Conservation (phyloP, 2,329 filamentous ascomycete species). For the Colletotrichum sp. region DNA sequence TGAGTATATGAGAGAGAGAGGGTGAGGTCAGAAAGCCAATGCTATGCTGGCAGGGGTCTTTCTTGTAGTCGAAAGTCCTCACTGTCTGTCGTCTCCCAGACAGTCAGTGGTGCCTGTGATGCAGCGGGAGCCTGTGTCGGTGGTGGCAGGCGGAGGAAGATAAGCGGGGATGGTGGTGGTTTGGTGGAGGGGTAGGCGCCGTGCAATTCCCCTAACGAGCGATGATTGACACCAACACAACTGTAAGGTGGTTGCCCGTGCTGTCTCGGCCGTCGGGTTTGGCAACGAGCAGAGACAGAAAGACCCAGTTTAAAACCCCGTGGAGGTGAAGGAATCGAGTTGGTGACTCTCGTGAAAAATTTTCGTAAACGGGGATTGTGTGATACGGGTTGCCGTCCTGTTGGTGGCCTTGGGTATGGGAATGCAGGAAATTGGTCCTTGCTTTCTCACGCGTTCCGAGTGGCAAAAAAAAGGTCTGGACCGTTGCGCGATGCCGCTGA, state of each 20-base stretch:
- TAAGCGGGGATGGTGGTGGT: conserved; percentile 15
- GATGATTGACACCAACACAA: conserved; percentile 11
- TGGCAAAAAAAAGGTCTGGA: conserved; percentile 12
- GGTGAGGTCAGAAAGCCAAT: neutral
- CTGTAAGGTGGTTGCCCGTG: neutral
- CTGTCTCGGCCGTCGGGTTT: conserved; percentile 20
- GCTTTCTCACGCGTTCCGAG: conserved; percentile 14
- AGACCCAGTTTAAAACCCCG: neutral
- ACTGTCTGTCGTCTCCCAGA: neutral
- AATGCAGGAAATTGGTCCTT: conserved; percentile 19
- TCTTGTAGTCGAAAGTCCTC: conserved; percentile 7
- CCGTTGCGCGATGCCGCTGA: conserved; percentile 1
- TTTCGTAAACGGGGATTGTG: conserved; percentile 3
- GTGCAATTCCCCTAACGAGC: conserved; percentile 14
- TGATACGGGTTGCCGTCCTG: conserved; percentile 8
- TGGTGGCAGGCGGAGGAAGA: conserved; percentile 7
- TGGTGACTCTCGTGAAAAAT: conserved; percentile 13
- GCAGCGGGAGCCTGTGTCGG: conserved; percentile 1
- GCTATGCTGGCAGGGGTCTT: conserved; percentile 14
- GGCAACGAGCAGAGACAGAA: neutral
- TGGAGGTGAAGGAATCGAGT: neutral
- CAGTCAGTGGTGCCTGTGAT: neutral
- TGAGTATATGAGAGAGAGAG: conserved; percentile 18
- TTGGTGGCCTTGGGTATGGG: conserved; percentile 11
- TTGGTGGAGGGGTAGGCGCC: conserved; percentile 18